These are phyloP conservation scores for Candida incommunis DNA, from an alignment of 805 yeast species.

Conservation along the genomic window DNA sequence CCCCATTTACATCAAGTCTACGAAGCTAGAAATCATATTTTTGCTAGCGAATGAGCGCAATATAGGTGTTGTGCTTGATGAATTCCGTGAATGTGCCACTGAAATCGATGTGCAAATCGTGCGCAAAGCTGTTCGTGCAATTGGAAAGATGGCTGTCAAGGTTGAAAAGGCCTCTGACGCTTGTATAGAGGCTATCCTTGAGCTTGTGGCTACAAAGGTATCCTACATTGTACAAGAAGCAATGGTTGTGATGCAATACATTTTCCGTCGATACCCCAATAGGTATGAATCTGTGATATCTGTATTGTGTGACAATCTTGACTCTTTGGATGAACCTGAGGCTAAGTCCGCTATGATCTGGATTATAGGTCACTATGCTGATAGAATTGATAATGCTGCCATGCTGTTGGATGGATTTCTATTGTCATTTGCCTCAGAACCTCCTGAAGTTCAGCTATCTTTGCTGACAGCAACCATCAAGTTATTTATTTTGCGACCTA, in stretches of 20 bases:
- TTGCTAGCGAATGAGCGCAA: conserved; percentile 57
- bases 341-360: conserved; percentile 68
- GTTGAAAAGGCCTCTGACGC: conserved; percentile 43
- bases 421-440: conserved; percentile 42
- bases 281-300: conserved; percentile 32
- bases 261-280: conserved; percentile 62
- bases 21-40: conserved; percentile 78
- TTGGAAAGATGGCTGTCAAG: conserved; percentile 80
- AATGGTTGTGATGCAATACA: conserved; percentile 59
- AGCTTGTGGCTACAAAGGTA: conserved; percentile 47
- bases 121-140: conserved; percentile 73
- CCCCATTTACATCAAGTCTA: conserved; percentile 77
- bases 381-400: conserved; percentile 29
- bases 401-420: conserved; percentile 30
- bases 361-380: conserved; percentile 66
- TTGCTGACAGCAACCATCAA: conserved; percentile 63
- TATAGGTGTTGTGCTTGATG: conserved; percentile 48
- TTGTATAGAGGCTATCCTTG: conserved; percentile 50
- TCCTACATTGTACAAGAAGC: conserved; percentile 72
- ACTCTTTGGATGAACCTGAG: conserved; percentile 58
- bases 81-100: conserved; percentile 73
- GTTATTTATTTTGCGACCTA: conserved; percentile 44
- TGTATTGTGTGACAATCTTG: conserved; percentile 29
- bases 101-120: conserved; percentile 81
- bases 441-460: conserved; percentile 60